Evolutionary conservation across 148 eudicot species (phyloP), one percentile per base, ranked within the genome.

Genomic region (Nepenthes mirabilis): DNA sequence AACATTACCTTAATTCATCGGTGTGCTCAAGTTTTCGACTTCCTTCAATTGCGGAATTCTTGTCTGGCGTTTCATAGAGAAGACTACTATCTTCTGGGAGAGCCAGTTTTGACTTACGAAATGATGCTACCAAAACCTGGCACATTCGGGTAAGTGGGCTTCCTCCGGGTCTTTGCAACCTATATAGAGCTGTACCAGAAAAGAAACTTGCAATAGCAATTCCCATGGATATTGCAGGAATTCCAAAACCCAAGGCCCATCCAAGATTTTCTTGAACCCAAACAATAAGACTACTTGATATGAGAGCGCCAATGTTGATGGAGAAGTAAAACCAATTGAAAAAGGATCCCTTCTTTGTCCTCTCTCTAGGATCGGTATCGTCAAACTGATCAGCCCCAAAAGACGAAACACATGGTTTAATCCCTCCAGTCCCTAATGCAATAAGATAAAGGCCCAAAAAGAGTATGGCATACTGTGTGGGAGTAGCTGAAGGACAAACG

Each of bases 301-400:
- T 47, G 14, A 82, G 64, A 43, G 85, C 84, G 53, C 88, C 91
- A 33, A 82, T 66, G 65, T 78, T 77, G 66, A 80, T 78, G 9
- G 80, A 75, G 56, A 85, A 77, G 71, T 82, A 85, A 40, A 81
- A 78, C 86, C 87, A 82, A 61, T 82, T 82, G 66, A 85, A 82
- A 61, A 77, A 85, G 33, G 87, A 85, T 43, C 87, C 84, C 67
- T 85, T 85, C 68, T 76, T 80, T 9, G 73, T 68, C 61, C 74
- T 82, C 70, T 85, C 87, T 43, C 2, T 48, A 37, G 79, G 57
- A 71, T 85, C 91, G 2, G 81, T 77, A 49, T 85, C 91, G 60
- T 85, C 87, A 73, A 82, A 82, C 56, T 85, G 87, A 74, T 75
- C 87, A 34, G 91, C 91, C 37, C 77, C 78, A 57, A 81, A 78